Evolutionary conservation across 139 green algal species (phyloP).

Genomic region (Ettlia oleoabundans): DNA sequence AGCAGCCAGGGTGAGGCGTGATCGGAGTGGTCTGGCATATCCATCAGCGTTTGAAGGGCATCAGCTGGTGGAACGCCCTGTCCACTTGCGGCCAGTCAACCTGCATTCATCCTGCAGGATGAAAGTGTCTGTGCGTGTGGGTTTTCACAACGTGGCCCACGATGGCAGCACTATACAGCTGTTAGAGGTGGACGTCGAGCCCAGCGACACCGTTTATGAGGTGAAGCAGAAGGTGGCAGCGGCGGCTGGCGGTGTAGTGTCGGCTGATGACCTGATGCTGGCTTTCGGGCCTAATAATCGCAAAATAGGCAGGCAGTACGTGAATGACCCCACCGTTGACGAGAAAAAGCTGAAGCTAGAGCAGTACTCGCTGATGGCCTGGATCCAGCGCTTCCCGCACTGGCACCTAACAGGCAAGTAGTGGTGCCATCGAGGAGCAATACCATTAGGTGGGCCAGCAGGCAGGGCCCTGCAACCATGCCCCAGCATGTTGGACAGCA

Average conservation of each 20-base stretch:
- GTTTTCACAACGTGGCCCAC: slow-evolving; percentile 21
- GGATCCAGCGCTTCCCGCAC: slow-evolving; percentile 55
- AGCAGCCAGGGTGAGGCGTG: no score
- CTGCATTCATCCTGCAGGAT: not conserved
- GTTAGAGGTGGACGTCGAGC: slow-evolving; percentile 19
- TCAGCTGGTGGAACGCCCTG: no score
- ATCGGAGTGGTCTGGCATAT: no score
- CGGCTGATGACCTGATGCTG: slow-evolving; percentile 49
- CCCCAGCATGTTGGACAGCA: no score
- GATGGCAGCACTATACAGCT: not conserved
- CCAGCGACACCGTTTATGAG: slow-evolving; percentile 34
- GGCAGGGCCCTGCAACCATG: no score
- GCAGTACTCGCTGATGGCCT: slow-evolving; percentile 47
- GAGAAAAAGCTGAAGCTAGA: slow-evolving; percentile 42
- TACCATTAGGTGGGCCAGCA: not conserved
- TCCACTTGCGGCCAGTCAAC: not conserved
- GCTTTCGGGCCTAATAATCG: slow-evolving; percentile 51
- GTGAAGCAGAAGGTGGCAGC: slow-evolving; percentile 47
- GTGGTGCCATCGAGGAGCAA: not conserved
- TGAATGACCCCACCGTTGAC: slow-evolving; percentile 50
- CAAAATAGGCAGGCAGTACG: slow-evolving; percentile 53
- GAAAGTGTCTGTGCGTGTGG: slow-evolving; percentile 28
- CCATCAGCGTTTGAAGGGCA: no score
- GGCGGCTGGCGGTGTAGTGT: slow-evolving; percentile 37
- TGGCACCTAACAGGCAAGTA: slow-evolving; percentile 43